Conservation (phyloP, 2,329 filamentous ascomycete genomes). For the Aspergillaceae sp. region DNA sequence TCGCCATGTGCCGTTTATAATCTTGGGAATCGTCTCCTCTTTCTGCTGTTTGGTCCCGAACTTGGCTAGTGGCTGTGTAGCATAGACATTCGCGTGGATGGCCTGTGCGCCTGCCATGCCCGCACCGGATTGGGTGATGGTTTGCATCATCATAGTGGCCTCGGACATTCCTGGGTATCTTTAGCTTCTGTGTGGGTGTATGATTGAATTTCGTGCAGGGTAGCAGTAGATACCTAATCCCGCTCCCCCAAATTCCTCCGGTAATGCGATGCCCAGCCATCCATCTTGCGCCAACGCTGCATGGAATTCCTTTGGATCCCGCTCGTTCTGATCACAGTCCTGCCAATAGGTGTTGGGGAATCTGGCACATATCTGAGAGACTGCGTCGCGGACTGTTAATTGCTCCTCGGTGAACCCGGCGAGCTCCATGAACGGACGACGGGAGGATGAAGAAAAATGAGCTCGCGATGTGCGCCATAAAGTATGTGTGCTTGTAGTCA, state of each 20-base stretch:
- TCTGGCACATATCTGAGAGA: constrained; percentile 58
- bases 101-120: constrained; percentile 62
- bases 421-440: constrained; percentile 55
- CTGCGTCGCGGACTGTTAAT: constrained; percentile 61
- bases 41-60: constrained; percentile 62
- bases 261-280: constrained; percentile 73
- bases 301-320: constrained; percentile 69
- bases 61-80: constrained; percentile 62
- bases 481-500: not conserved
- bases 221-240: constrained; percentile 45
- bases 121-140: constrained; percentile 64
- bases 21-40: constrained; percentile 55
- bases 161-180: constrained; percentile 53
- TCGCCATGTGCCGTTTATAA: constrained; percentile 63
- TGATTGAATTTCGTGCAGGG: too few species aligned
- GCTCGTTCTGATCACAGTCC: constrained; percentile 59
- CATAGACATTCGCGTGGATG: constrained; percentile 48
- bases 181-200: too few species aligned
- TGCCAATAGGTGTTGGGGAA: constrained; percentile 71
- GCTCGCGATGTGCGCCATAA: not conserved
- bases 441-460: constrained; percentile 25
- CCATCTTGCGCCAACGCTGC: constrained; percentile 64
- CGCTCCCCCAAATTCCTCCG: constrained; percentile 64
- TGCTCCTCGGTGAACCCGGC: constrained; percentile 66
- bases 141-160: constrained; percentile 81